Evolutionary conservation across 371 early-diverging fungal genomes (phyloP), one percentile per base, ranked within the genome.

Genomic region (Mortierella sp.): DNA sequence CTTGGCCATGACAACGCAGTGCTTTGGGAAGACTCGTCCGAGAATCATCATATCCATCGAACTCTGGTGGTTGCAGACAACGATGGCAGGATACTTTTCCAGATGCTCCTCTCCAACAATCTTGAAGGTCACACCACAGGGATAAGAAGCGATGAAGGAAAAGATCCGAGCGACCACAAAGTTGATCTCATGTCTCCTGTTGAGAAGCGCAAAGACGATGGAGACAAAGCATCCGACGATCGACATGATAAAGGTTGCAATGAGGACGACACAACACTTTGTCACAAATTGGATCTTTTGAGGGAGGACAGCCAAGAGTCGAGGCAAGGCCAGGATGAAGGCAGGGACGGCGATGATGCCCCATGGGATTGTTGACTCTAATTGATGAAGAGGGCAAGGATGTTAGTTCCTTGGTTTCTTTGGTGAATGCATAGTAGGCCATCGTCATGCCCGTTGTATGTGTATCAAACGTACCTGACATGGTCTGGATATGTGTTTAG

Each of bases 21-120:
- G 87, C 73, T 90, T 90, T 12, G 96, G 97, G 72, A 95, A 93
- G 10, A 96, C 91, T 35, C 88, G 89, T 7, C 93, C 95, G 80
- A 97, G 89, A 63, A 93, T 82, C 71, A 96, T 79, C 56, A 97
- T 80, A 87, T 98, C 98, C 79, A 97, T 77, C 56, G 93, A 92
- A 48, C 95, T 92, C 89, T 98, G 98, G 89, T 98, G 98, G 87
- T 98, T 98, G 88, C 93, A 92, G 27, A 95, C 91, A 77, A 92
- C 91, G 46, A 98, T 93, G 27, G 90, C 94, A 38, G 95, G 95
- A 0, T 88, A 80, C 1, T 84, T 84, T 1, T 89, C 71, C 35
- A 96, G 77, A 70, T 92, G 79, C 74, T 95, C 94, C 56, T 89
- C 82, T 46, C 93, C 95, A 68, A 91, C 92, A 70, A 95, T 86